phyloP scores from a whole-genome alignment of 306 rosid species.

The Arachis stenosperma region DNA sequence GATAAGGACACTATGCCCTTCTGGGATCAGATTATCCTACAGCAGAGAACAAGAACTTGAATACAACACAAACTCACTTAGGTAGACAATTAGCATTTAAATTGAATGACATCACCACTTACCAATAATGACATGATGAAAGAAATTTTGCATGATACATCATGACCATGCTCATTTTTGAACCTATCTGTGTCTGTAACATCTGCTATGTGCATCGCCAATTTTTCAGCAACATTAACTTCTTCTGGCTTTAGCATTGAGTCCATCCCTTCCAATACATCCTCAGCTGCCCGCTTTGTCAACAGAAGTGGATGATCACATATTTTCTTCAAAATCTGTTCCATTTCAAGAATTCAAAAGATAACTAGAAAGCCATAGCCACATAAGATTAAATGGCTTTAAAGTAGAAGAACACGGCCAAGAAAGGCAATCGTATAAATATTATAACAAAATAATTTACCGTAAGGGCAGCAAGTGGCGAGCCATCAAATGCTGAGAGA shows the following conservation, averaged over 20 bases:
- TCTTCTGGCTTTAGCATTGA: conserved; percentile 72
- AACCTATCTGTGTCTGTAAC: conserved; percentile 67
- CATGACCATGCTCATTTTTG: conserved; percentile 61
- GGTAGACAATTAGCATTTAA: conserved; percentile 24
- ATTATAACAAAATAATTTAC: conserved; percentile 47
- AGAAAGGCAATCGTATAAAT: conserved; percentile 24
- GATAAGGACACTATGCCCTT: conserved; percentile 85
- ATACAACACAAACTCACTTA: conserved; percentile 26
- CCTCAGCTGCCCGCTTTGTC: conserved; percentile 96
- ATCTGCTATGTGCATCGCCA: conserved; percentile 82
- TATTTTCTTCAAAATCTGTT: conserved; percentile 88
- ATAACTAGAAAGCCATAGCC: conserved; percentile 13
- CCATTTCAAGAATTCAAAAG: conserved; percentile 28
- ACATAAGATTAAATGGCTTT: not conserved
- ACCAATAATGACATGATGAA: conserved; percentile 88
- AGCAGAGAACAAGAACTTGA: conserved; percentile 21
- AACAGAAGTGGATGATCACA: conserved; percentile 89
- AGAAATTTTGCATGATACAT: conserved; percentile 80
- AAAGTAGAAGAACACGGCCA: conserved; percentile 5
- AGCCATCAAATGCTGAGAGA: conserved; percentile 93
- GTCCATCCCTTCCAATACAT: conserved; percentile 88
- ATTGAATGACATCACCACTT: conserved; percentile 29
- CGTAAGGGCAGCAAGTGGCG: conserved; percentile 89
- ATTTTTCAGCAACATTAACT: conserved; percentile 62
- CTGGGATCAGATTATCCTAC: conserved; percentile 72